Conservation (phyloP, 768 basidiomycete genomes). For the Tulasnella sp. region DNA sequence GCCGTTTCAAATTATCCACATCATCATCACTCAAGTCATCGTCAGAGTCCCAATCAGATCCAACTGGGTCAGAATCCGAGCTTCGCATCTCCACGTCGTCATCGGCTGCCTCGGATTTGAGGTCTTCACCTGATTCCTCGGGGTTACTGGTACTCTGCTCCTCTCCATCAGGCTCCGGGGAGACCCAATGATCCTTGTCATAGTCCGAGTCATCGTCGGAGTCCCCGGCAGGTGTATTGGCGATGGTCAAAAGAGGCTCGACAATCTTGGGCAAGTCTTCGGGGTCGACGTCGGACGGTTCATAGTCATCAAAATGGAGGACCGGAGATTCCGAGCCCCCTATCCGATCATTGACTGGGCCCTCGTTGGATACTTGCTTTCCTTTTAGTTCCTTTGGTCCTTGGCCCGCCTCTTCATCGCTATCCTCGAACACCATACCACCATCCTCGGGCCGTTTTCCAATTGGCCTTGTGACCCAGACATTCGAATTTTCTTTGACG, state of each 20-base stretch:
- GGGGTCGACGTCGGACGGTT: not conserved
- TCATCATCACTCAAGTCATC: not conserved
- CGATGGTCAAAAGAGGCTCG: not conserved
- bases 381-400: not conserved
- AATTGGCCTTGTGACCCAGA: not conserved
- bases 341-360: not conserved
- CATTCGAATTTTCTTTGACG: not conserved
- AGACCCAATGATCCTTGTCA: not conserved
- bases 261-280: not conserved
- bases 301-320: constrained; percentile 2
- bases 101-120: not conserved
- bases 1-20: not conserved
- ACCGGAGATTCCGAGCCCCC: not conserved
- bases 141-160: not conserved
- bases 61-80: not conserved
- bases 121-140: not conserved
- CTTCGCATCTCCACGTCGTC: not conserved
- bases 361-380: too few relatives aligned
- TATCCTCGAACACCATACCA: not conserved
- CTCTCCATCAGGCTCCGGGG: not conserved
- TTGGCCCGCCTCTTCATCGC: not conserved
- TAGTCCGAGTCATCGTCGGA: not conserved
- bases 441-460: not conserved
- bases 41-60: not conserved
- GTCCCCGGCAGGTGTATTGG: not conserved